These are phyloP conservation scores for Monascus purpureus DNA, from an alignment of 495 filamentous ascomycete species.

Conservation along the genomic window DNA sequence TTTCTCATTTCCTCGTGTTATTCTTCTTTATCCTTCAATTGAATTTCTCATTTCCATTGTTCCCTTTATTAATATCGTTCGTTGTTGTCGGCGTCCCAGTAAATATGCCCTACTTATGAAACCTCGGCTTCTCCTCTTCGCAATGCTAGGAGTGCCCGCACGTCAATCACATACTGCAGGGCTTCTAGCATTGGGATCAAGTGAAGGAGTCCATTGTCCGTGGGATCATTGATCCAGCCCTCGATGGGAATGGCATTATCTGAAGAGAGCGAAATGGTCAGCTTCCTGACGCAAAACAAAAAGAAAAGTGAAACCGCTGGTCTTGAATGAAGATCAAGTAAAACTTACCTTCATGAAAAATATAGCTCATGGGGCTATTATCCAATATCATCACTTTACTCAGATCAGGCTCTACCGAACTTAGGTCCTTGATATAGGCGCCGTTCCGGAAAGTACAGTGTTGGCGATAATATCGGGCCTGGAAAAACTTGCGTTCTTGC, in stretches of 20 bases:
- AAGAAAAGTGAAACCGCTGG: conserved; percentile 4
- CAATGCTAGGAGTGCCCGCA: conserved; percentile 75
- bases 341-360: conserved; percentile 84
- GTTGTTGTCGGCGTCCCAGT: too few relatives aligned
- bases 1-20: too few relatives aligned
- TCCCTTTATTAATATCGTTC: too few relatives aligned
- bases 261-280: conserved; percentile 20
- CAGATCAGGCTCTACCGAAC: conserved; percentile 87
- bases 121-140: conserved; percentile 62
- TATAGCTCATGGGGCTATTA: conserved; percentile 95
- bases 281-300: conserved; percentile 22
- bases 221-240: conserved; percentile 85
- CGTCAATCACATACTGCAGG: conserved; percentile 90
- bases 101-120: too few relatives aligned
- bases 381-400: conserved; percentile 97
- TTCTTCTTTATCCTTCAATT: conserved; percentile 7
- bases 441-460: conserved; percentile 92
- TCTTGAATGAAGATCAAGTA: neutral
- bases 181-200: conserved; percentile 89
- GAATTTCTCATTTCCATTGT: conserved; percentile 3
- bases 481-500: conserved; percentile 90
- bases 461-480: conserved; percentile 81
- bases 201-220: conserved; percentile 80
- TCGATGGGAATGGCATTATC: conserved; percentile 93
- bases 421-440: conserved; percentile 95